These are phyloP conservation scores for Castanea crenata DNA, from an alignment of 306 rosid genomes.

Conservation along the genomic window DNA sequence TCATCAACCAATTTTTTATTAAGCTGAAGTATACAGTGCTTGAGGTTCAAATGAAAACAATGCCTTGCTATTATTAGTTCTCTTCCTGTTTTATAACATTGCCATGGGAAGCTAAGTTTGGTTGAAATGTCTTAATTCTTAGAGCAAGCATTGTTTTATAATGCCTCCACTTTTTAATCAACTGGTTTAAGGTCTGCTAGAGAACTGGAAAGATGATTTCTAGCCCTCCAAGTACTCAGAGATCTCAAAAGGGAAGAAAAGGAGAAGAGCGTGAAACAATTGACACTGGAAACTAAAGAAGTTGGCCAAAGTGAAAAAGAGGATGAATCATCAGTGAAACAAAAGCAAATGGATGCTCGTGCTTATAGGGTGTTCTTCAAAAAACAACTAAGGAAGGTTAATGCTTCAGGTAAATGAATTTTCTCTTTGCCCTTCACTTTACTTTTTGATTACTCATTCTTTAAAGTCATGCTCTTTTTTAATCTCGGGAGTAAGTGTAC, in stretches of 20 bases:
- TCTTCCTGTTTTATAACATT: background rate
- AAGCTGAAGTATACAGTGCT: background rate
- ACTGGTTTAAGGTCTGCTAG: too few relatives aligned
- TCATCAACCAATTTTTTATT: background rate
- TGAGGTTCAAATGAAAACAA: background rate
- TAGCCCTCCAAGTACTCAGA: too few relatives aligned
- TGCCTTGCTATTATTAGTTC: background rate
- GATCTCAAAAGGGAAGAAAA: constrained; percentile 29
- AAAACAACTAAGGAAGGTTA: constrained; percentile 27
- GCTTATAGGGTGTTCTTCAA: constrained; percentile 37
- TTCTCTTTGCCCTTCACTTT: background rate
- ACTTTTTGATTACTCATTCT: background rate
- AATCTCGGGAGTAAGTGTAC: background rate
- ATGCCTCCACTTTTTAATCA: background rate
- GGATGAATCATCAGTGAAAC: constrained; percentile 10
- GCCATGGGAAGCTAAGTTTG: background rate
- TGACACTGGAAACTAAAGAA: constrained; percentile 42
- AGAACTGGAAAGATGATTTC: too few relatives aligned
- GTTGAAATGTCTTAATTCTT: background rate
- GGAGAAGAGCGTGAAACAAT: constrained; percentile 48
- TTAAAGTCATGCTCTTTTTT: background rate
- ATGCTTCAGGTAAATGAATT: constrained; percentile 24
- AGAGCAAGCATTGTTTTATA: background rate
- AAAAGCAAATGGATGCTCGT: constrained; percentile 38
- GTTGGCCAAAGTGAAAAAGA: constrained; percentile 29